Evolutionary conservation across 139 green algal species (phyloP).

Genomic region (Chlamydomonas schloesseri): DNA sequence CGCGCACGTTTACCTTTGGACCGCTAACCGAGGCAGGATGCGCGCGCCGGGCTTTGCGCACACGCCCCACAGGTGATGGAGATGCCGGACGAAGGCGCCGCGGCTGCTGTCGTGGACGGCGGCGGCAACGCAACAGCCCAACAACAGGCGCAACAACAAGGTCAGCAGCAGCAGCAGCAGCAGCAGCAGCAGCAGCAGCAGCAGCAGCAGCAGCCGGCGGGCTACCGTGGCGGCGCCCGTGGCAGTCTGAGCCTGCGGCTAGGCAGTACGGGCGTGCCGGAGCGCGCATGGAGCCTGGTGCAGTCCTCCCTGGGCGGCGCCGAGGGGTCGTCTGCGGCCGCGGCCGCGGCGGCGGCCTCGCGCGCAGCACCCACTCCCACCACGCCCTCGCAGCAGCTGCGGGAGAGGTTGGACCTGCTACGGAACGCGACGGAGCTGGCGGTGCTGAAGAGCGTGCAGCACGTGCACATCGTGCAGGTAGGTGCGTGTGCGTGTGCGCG

Average conservation of each 20-base stretch:
- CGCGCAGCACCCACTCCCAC: neutral
- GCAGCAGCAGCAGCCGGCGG: too few relatives aligned
- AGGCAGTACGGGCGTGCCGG: neutral
- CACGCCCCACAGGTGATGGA: neutral
- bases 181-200: too few relatives aligned
- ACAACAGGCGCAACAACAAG: too few relatives aligned
- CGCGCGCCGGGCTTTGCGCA: too few relatives aligned
- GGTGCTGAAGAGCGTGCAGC: conserved; percentile 7
- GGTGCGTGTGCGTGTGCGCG: too few relatives aligned
- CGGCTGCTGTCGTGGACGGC: too few relatives aligned
- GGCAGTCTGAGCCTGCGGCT: too few relatives aligned
- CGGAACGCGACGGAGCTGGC: conserved; percentile 23
- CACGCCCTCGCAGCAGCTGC: neutral
- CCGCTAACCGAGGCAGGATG: too few relatives aligned
- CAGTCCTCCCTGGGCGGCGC: neutral
- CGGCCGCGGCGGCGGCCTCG: neutral
- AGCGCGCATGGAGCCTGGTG: neutral
- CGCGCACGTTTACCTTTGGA: too few relatives aligned
- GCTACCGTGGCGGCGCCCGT: too few relatives aligned
- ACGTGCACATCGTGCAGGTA: conserved; percentile 31
- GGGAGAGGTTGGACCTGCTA: neutral
- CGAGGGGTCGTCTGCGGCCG: neutral
- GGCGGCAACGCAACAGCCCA: too few relatives aligned
- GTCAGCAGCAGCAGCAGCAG: too few relatives aligned
- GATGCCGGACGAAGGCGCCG: neutral